A percentile compares a stretch with the other conserved stretches of the same genome.
phyloP scores from a whole-genome alignment of 164 flowering plant species.

The Tinospora cordifolia region DNA sequence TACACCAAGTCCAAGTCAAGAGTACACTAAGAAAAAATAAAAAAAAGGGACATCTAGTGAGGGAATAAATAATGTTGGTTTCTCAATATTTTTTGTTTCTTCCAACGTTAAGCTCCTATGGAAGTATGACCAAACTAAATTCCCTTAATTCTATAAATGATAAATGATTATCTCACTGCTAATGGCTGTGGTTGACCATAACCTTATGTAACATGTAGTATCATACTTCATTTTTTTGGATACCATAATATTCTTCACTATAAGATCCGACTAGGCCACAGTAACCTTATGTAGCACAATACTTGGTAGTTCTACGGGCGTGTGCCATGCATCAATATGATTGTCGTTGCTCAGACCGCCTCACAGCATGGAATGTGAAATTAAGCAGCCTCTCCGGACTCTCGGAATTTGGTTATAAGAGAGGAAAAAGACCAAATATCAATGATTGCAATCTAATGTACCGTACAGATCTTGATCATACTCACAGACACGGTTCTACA shows the following conservation, averaged over 20 bases:
- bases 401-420: background rate
- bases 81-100: no score
- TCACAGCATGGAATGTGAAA: background rate
- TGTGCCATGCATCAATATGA: background rate
- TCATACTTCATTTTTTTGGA: no score
- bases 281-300: background rate
- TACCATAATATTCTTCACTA: no score
- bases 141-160: background rate
- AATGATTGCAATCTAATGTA: background rate
- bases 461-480: background rate
- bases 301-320: background rate
- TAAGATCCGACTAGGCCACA: no score
- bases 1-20: no score
- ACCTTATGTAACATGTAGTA: background rate
- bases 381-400: background rate
- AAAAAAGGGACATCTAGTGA: no score
- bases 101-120: no score
- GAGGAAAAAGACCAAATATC: background rate
- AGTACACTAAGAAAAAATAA: no score
- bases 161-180: background rate
- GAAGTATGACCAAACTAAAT: background rate
- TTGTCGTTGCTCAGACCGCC: background rate
- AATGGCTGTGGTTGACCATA: background rate
- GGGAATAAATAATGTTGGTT: no score
- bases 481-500: background rate